These are phyloP conservation scores for Globisporangium iwayamae DNA, from an alignment of 352 stramenopile species.

Conservation along the genomic window DNA sequence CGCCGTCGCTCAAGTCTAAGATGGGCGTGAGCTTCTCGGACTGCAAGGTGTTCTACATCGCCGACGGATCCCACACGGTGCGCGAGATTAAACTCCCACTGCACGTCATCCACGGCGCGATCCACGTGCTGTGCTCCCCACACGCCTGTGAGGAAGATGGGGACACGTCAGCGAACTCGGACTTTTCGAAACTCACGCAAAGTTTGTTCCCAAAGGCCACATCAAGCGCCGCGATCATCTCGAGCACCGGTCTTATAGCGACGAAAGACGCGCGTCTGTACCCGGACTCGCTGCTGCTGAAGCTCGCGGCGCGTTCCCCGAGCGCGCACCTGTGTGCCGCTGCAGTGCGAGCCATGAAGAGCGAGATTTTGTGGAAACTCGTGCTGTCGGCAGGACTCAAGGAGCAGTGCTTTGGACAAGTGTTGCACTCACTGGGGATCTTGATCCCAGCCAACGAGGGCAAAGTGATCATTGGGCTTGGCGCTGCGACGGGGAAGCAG, in stretches of 20 bases:
- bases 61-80: slow-evolving; percentile 51
- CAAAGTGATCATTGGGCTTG: slow-evolving; percentile 32
- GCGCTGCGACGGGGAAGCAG: slow-evolving; percentile 17
- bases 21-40: slow-evolving; percentile 61
- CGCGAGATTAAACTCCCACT: slow-evolving; percentile 78
- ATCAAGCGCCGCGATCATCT: slow-evolving; percentile 44
- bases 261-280: slow-evolving; percentile 75
- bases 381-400: slow-evolving; percentile 46
- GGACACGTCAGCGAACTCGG: slow-evolving; percentile 7
- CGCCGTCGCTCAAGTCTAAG: slow-evolving; percentile 47
- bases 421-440: slow-evolving; percentile 28
- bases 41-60: slow-evolving; percentile 81
- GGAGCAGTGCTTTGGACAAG: slow-evolving; percentile 35
- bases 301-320: slow-evolving; percentile 41
- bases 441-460: slow-evolving; percentile 37
- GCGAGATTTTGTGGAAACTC: slow-evolving; percentile 52
- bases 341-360: slow-evolving; percentile 57
- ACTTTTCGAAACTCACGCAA: slow-evolving; percentile 43
- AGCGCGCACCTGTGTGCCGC: slow-evolving; percentile 46
- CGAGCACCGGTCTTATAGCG: slow-evolving; percentile 67
- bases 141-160: slow-evolving; percentile 29
- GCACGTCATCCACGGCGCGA: slow-evolving; percentile 61
- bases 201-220: slow-evolving; percentile 62
- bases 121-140: slow-evolving; percentile 59
- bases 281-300: slow-evolving; percentile 56